Conservation (phyloP, 768 basidiomycete genomes). For the Cystofilobasidium bisporidii region DNA sequence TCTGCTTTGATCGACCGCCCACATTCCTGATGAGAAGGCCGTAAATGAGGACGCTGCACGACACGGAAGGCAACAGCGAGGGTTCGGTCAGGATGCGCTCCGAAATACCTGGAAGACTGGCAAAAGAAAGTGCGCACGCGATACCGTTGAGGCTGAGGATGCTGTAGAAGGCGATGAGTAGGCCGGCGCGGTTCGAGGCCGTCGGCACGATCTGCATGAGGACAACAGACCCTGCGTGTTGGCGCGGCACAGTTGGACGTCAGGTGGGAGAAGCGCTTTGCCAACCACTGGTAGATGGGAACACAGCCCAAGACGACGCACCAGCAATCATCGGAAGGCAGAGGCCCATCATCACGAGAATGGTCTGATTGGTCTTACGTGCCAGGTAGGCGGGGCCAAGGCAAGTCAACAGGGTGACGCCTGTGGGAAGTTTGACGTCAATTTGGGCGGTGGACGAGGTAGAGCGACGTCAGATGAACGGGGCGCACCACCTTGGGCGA, state of each 20-base stretch:
- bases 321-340: constrained; percentile 31
- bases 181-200: constrained; percentile 44
- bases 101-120: too few species aligned
- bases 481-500: constrained; percentile 33
- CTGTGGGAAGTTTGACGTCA: too few species aligned
- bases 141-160: constrained; percentile 12
- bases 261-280: too few species aligned
- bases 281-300: too few species aligned
- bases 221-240: constrained; percentile 46
- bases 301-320: background rate
- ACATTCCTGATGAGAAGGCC: constrained; percentile 4
- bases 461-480: too few species aligned
- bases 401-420: constrained; percentile 43
- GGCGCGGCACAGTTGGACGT: too few species aligned
- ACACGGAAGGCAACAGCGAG: too few species aligned
- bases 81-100: too few species aligned
- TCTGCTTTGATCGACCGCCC: constrained; percentile 48
- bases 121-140: too few species aligned
- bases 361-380: background rate
- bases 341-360: constrained; percentile 44
- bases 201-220: constrained; percentile 45
- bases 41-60: constrained; percentile 6
- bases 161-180: constrained; percentile 41
- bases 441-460: too few species aligned
- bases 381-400: constrained; percentile 42